Evolutionary conservation across 495 filamentous ascomycete genomes (phyloP).

Genomic region (Evernia prunastri): DNA sequence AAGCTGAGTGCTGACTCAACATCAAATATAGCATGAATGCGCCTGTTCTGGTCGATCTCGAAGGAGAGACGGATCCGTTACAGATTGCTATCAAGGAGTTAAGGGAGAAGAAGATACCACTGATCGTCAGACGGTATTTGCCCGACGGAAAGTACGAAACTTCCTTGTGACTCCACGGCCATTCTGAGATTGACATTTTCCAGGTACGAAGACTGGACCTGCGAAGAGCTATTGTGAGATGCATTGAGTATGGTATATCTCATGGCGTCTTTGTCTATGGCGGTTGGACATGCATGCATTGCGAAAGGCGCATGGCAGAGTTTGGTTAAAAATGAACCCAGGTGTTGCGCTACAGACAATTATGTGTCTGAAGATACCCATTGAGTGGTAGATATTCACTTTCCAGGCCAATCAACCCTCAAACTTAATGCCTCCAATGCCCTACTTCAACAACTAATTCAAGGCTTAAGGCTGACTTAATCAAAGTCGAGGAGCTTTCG

Average conservation of each 20-base stretch:
- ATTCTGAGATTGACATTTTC: neutral
- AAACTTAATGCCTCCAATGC: neutral
- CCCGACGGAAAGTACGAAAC: constrained; percentile 88
- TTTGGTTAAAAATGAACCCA: neutral
- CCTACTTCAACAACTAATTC: neutral
- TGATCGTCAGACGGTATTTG: constrained; percentile 89
- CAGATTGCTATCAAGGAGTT: constrained; percentile 97
- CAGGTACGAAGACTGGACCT: constrained; percentile 99
- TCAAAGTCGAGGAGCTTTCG: neutral
- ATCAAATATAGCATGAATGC: constrained; percentile 70
- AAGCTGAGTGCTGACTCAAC: constrained; percentile 18
- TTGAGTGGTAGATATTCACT: neutral
- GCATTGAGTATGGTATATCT: neutral
- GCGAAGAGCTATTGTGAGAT: constrained; percentile 74
- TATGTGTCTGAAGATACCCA: neutral
- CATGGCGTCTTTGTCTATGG: neutral
- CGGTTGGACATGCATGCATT: constrained; percentile 9
- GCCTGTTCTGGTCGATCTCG: constrained; percentile 90
- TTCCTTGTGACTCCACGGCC: neutral
- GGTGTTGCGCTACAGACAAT: neutral
- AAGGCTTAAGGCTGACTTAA: neutral
- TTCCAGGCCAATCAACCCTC: neutral
- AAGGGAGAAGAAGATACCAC: constrained; percentile 94
- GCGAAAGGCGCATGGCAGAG: constrained; percentile 5
- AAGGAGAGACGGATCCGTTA: constrained; percentile 95